Evolutionary conservation across 1,284 basidiomycete species (phyloP), one percentile per base, ranked within the genome.

Genomic region (Caloboletus inedulis): DNA sequence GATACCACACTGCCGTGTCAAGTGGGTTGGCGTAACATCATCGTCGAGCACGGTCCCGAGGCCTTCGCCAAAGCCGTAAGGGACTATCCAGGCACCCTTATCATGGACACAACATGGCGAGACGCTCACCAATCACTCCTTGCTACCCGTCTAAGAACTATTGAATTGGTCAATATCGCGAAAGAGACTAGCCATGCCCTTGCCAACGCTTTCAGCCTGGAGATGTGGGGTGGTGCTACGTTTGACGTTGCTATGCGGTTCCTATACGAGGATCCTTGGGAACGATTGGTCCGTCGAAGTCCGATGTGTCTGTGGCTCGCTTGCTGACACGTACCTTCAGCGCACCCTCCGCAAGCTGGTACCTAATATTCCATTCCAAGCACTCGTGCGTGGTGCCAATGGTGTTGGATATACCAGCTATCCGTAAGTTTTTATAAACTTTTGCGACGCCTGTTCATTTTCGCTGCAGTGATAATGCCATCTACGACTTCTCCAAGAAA

Each of bases 181-280:
- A 98, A 94, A 74, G 94, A 98, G 79, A 99, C 97, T 2, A 92
- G 88, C 65, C 89, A 92, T 72, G 96, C 95, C 8, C 80, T 99
- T 49, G 85, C 92, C 47, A 99, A 98, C 68, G 92, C 97, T 19
- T 99, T 94, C 78, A 91, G 91, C 68, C 75, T 99, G 60, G 97
- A 99, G 72, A 98, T 96, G 80, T 99, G 97, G 97, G 97, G 97
- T 68, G 97, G 97, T 60, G 97, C 97, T 43, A 99, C 97, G 5
- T 99, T 99, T 69, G 97, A 99, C 72, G 97, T 99, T 45, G 91
- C 97, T 31, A 98, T 99, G 96, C 88, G 96, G 52, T 99, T 99
- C 89, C 77, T 99, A 69, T 98, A 99, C 72, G 97, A 99, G 73
- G 97, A 99, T 75, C 97, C 97, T 64, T 99, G 97, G 97, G 96